Evolutionary conservation across 2,329 filamentous ascomycete species (phyloP), one percentile per base, ranked within the genome.

Genomic region (Macrophomina pseudophaseolina): DNA sequence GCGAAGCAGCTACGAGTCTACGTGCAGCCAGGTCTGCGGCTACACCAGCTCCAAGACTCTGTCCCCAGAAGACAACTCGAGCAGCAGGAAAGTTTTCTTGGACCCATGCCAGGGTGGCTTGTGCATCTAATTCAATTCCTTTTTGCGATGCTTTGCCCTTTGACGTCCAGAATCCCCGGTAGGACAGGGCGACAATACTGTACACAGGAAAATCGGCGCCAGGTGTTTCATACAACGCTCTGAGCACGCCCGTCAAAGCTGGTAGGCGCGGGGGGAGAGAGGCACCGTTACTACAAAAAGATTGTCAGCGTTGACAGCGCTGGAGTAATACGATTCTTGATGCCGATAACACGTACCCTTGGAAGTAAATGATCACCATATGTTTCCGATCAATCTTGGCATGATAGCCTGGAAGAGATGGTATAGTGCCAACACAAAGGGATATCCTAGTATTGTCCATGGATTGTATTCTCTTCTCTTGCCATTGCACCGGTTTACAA

Each of bases 161-260:
- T 1, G 91, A 94, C 11, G 84, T 92, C 92, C 91, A 94, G 75
- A 90, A 94, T 11, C 91, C 90, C 51, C 91, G 87, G 74, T 92
- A 87, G 5, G 85, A 86, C 6, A 86, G 71, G 4, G 82, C 83
- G 1, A 83, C 76, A 3, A 86, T 68, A 1, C 78, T 78, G 75
- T 76, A 78, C 11, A 35, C 46, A 0, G 49, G 30, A 11, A 16
- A 0, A 3, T 46, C 3, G n/a, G 28, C 18, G 12, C 7, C 18
- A 12, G 40, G 9, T 30, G 7, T 16, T 18, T 48, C 42, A 4
- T 54, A 28, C 8, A 75, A 67, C 4, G 72, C 66, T 28, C 77
- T 76, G 33, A 87, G 69, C 7, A 84, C 73, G 8, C 77, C 74
- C 1, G 84, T 85, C 5, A 87, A 76, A 42, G 76, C 69, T 11